A percentile compares a stretch with the other conserved stretches of the same genome.
phyloP scores from a whole-genome alignment of 352 stramenopile species.

The Globisporangium polare region DNA sequence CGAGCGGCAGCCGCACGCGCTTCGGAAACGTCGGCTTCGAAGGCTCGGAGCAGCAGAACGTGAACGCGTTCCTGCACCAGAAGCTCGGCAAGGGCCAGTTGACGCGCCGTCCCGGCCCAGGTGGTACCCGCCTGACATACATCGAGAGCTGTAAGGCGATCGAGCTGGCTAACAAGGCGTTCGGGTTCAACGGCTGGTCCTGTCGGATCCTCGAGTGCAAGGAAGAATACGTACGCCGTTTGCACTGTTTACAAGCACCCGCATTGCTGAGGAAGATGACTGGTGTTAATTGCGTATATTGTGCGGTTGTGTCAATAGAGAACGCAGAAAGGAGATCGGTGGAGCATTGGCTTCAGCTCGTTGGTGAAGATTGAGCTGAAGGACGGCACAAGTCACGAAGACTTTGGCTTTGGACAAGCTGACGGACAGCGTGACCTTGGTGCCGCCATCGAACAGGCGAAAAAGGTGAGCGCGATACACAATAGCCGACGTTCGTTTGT shows the following conservation, averaged over 20 bases:
- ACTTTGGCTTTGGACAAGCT: constrained; percentile 75
- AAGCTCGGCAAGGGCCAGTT: constrained; percentile 81
- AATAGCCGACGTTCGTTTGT: not conserved
- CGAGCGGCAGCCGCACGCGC: constrained; percentile 9
- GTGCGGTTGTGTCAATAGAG: constrained; percentile 27
- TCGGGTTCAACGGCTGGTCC: constrained; percentile 87
- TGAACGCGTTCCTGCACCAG: constrained; percentile 74
- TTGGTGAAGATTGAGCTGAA: constrained; percentile 84
- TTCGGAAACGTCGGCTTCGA: constrained; percentile 68
- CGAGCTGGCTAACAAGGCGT: constrained; percentile 84
- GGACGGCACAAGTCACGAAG: constrained; percentile 79
- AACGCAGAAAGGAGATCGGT: constrained; percentile 64
- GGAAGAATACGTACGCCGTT: constrained; percentile 72
- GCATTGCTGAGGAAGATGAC: not conserved
- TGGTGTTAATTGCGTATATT: constrained; percentile 1
- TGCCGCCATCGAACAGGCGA: constrained; percentile 75
- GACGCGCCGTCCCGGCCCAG: constrained; percentile 55
- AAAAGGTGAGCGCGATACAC: constrained; percentile 56
- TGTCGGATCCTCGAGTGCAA: constrained; percentile 83
- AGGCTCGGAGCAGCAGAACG: constrained; percentile 39
- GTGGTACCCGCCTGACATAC: constrained; percentile 76
- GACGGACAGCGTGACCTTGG: constrained; percentile 75
- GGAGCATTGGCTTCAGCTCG: constrained; percentile 74
- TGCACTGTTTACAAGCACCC: not conserved
- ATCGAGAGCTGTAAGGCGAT: constrained; percentile 89